A percentile compares a stretch with the other conserved stretches of the same genome.
These are phyloP conservation scores for Aspergillus sp. DNA, from an alignment of 2,329 filamentous ascomycete species.

Conservation along the genomic window DNA sequence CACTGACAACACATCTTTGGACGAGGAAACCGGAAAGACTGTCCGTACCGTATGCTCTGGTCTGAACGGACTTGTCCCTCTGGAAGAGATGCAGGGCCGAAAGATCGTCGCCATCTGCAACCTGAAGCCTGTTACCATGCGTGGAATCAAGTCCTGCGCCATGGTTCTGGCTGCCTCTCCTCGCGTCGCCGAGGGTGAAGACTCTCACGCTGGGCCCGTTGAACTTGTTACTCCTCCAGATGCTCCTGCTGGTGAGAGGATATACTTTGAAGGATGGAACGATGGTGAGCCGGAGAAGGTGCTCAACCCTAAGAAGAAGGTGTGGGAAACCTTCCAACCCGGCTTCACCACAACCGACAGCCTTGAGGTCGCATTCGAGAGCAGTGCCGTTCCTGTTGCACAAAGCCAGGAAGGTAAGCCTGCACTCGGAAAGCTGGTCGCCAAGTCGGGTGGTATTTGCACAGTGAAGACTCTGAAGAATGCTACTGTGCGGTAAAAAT, in stretches of 20 bases:
- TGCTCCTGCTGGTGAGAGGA: constrained; percentile 77
- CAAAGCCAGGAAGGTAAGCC: constrained; percentile 62
- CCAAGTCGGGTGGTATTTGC: constrained; percentile 75
- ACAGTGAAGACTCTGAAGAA: constrained; percentile 78
- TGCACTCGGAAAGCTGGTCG: constrained; percentile 64
- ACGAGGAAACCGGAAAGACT: constrained; percentile 84
- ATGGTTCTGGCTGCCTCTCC: constrained; percentile 97
- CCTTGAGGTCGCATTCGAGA: constrained; percentile 85
- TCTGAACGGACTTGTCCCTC: constrained; percentile 85
- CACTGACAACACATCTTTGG: constrained; percentile 74
- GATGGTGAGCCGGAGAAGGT: constrained; percentile 88
- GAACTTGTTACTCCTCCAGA: constrained; percentile 85
- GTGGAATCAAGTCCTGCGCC: constrained; percentile 74
- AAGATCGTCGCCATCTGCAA: constrained; percentile 97
- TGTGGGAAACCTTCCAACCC: constrained; percentile 96
- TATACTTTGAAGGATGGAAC: constrained; percentile 88
- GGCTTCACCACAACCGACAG: constrained; percentile 86
- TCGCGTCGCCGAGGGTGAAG: constrained; percentile 75
- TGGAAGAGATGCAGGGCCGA: constrained; percentile 95
- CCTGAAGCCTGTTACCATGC: constrained; percentile 98
- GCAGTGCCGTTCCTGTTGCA: constrained; percentile 70
- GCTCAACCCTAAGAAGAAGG: constrained; percentile 99
- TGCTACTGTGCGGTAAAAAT: constrained; percentile 72
- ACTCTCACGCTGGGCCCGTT: constrained; percentile 82
- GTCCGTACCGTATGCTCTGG: constrained; percentile 96